A percentile compares a stretch with the other conserved stretches of the same genome.
Conservation (phyloP, 441 rosid species). For the Erodium chrysanthum region DNA sequence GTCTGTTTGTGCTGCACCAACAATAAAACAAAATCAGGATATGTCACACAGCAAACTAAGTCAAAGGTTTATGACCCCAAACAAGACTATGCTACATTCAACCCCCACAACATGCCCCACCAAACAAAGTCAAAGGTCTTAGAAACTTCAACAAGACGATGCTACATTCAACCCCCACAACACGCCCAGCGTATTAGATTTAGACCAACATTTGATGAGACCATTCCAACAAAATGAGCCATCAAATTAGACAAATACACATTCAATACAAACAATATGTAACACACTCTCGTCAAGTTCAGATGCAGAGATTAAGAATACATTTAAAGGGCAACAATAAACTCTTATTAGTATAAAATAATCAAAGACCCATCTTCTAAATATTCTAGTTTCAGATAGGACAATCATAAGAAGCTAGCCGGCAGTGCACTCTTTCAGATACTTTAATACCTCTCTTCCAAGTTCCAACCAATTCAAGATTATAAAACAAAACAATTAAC, state of each 20-base stretch:
- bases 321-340: background rate
- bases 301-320: background rate
- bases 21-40: background rate
- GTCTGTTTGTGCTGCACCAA: conserved; percentile 59
- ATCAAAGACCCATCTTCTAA: background rate
- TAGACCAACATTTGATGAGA: too few relatives aligned
- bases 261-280: too few relatives aligned
- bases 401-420: background rate
- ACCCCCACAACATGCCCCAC: background rate
- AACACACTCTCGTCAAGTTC: background rate
- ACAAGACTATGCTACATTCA: background rate
- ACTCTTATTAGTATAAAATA: background rate
- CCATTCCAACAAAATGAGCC: too few relatives aligned
- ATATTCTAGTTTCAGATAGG: background rate
- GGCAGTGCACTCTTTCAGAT: background rate
- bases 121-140: background rate
- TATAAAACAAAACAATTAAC: background rate
- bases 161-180: background rate
- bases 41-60: background rate
- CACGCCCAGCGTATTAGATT: background rate
- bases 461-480: background rate
- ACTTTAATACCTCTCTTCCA: background rate
- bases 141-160: background rate
- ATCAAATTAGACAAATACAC: too few relatives aligned
- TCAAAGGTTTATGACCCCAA: background rate